phyloP scores from a whole-genome alignment of 2,329 filamentous ascomycete species.

The Ophioceras dolichostomum region DNA sequence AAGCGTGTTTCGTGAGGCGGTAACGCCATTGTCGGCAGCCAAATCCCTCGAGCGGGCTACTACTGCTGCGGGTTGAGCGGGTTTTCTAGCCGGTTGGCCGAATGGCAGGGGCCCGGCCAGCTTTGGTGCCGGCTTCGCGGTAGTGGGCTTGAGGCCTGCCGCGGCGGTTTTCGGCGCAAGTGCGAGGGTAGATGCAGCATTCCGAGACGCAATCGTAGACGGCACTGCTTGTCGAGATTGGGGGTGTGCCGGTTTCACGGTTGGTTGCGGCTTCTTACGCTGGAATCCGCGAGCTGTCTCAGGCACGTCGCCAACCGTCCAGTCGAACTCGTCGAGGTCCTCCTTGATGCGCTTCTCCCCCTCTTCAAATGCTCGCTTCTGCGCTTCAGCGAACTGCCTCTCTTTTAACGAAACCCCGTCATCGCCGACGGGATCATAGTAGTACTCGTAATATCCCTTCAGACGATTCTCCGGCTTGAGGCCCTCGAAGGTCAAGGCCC shows the following conservation, averaged over 20 bases:
- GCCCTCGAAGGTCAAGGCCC: slow-evolving; percentile 41
- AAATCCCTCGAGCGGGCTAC: not conserved
- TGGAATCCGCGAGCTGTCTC: slow-evolving; percentile 28
- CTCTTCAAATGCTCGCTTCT: slow-evolving; percentile 33
- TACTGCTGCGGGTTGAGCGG: slow-evolving; percentile 10
- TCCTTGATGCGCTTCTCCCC: slow-evolving; percentile 56
- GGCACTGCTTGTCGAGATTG: too few species aligned
- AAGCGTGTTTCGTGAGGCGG: slow-evolving; percentile 67
- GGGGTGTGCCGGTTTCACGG: too few species aligned
- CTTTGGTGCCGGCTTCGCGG: slow-evolving; percentile 10
- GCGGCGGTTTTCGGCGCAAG: slow-evolving; percentile 17
- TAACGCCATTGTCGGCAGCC: slow-evolving; percentile 32
- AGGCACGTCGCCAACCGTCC: slow-evolving; percentile 44
- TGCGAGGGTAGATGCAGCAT: slow-evolving; percentile 39
- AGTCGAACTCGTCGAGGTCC: slow-evolving; percentile 50
- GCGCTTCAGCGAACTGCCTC: slow-evolving; percentile 43
- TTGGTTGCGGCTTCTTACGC: slow-evolving; percentile 19
- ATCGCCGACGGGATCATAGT: slow-evolving; percentile 52
- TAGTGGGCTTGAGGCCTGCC: slow-evolving; percentile 12
- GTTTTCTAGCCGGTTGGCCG: slow-evolving; percentile 17
- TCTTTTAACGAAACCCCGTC: slow-evolving; percentile 53
- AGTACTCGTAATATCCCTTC: slow-evolving; percentile 49
- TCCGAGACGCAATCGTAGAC: slow-evolving; percentile 41
- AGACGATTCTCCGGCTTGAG: slow-evolving; percentile 46
- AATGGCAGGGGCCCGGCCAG: slow-evolving; percentile 6